These are phyloP conservation scores for Persicaria maculosa DNA, from an alignment of 148 eudicot species.

Conservation along the genomic window DNA sequence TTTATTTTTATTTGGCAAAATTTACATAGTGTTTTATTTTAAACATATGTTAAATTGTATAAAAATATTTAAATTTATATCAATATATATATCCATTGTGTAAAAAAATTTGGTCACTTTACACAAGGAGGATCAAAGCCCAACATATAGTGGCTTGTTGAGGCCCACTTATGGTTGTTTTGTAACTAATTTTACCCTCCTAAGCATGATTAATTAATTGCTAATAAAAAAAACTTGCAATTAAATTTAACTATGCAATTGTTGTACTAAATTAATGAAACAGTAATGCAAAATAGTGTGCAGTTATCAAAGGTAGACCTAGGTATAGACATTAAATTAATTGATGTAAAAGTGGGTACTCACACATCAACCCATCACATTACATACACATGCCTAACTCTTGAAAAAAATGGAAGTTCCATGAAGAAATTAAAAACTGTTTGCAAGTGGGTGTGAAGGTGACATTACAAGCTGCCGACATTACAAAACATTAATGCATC, in stretches of 20 bases:
- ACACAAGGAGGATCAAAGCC: too few species aligned
- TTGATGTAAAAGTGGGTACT: constrained; percentile 1
- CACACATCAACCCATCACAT: background rate
- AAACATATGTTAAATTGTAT: too few species aligned
- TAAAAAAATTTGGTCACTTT: too few species aligned
- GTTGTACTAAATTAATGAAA: too few species aligned
- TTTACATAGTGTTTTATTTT: too few species aligned
- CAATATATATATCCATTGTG: too few species aligned
- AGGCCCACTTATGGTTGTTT: background rate
- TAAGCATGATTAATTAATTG: background rate
- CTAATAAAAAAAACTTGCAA: background rate
- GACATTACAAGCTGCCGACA: constrained; percentile 3
- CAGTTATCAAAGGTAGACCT: too few species aligned
- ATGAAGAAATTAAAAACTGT: background rate
- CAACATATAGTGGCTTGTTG: background rate
- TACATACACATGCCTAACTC: background rate
- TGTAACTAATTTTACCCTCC: background rate
- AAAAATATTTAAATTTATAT: too few species aligned
- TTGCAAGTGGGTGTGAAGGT: background rate
- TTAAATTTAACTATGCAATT: background rate
- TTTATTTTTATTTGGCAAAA: too few species aligned
- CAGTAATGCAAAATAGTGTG: too few species aligned
- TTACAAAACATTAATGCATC: background rate
- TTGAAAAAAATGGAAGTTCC: background rate
- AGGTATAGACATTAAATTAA: background rate